These are phyloP conservation scores for Coccomyxa sp. DNA, from an alignment of 139 green algal species.

Conservation along the genomic window DNA sequence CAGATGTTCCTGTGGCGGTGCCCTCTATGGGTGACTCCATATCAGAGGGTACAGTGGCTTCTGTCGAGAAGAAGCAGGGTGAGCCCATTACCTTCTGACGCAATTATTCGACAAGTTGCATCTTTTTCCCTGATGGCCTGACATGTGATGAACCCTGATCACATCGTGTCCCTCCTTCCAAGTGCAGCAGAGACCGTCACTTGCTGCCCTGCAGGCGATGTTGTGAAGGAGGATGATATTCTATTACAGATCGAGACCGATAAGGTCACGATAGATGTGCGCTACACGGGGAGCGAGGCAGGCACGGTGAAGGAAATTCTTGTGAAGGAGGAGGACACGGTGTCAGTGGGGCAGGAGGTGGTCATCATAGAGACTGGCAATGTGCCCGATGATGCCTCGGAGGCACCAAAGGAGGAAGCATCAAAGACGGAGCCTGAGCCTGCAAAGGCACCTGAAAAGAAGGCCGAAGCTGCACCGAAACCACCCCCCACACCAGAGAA, in stretches of 20 bases:
- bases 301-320: constrained; percentile 58
- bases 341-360: constrained; percentile 76
- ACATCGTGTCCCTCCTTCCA: not conserved
- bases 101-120: not conserved
- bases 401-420: not conserved
- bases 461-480: not conserved
- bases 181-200: not conserved
- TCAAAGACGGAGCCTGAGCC: constrained; percentile 8
- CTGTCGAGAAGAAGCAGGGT: constrained; percentile 65
- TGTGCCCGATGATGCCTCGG: not conserved
- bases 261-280: constrained; percentile 92
- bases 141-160: not conserved
- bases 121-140: not conserved
- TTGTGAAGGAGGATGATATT: constrained; percentile 87
- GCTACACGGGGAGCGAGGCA: constrained; percentile 57
- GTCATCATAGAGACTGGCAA: constrained; percentile 4
- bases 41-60: constrained; percentile 82
- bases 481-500: not conserved
- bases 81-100: not conserved
- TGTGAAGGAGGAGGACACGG: constrained; percentile 78
- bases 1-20: constrained; percentile 43
- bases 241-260: constrained; percentile 98
- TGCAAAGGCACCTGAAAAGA: not conserved
- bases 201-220: constrained; percentile 53
- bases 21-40: constrained; percentile 93